These are phyloP conservation scores for Aspergillus kassunensis DNA, from an alignment of 495 filamentous ascomycete genomes.

Conservation along the genomic window DNA sequence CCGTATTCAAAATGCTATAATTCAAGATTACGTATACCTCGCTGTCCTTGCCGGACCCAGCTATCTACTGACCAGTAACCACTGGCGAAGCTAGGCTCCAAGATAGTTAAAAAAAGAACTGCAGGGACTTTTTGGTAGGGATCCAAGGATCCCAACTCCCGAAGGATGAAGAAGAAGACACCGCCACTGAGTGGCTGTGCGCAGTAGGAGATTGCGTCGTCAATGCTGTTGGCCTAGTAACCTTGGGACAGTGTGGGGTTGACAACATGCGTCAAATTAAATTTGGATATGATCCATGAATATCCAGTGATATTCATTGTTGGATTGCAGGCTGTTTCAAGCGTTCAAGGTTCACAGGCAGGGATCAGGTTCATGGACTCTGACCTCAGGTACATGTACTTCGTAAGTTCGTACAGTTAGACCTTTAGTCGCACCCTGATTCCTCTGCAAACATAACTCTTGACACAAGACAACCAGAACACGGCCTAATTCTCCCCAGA, in stretches of 20 bases:
- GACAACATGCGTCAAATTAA: no score
- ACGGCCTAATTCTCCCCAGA: constrained; percentile 3
- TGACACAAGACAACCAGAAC: no score
- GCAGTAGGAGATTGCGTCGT: not conserved
- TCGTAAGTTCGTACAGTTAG: no score
- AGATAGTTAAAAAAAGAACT: constrained; percentile 11
- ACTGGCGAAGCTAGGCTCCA: not conserved
- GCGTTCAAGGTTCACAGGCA: not conserved
- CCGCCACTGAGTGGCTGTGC: constrained; percentile 21
- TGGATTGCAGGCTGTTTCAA: not conserved
- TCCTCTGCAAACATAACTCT: no score
- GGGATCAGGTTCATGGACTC: not conserved
- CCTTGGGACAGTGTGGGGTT: constrained; percentile 20
- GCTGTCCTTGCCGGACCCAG: no score
- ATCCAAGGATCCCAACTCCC: not conserved
- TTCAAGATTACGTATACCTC: no score
- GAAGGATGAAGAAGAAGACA: not conserved
- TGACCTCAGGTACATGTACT: no score
- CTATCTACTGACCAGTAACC: no score
- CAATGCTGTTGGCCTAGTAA: constrained; percentile 39
- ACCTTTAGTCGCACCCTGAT: no score
- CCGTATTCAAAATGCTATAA: no score
- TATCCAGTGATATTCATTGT: not conserved
- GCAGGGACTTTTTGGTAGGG: not conserved
- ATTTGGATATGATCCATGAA: constrained; percentile 5